Base-by-base conservation (phyloP, 2,329 filamentous ascomycete genomes). In the Cladorrhinum sp. region DNA sequence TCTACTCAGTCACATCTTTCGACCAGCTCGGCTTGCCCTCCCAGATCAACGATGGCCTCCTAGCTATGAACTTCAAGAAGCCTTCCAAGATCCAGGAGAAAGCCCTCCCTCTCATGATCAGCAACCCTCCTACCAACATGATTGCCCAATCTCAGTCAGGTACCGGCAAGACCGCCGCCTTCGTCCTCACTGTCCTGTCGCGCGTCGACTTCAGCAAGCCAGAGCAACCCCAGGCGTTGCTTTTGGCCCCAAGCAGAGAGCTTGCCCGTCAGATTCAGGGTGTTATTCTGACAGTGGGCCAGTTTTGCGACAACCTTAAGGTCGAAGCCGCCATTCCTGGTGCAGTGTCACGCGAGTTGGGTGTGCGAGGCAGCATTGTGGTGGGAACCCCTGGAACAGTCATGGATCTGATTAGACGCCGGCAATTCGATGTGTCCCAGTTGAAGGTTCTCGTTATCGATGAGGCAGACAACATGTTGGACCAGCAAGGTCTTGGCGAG, bases 141-240 rank as follows among this genome's bases (percentile, higher is more conserved):
- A 93, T 99, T 71, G 95, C 93, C 2, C 95, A 99, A 77, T 99
- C 95, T n/a, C 95, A 99, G 76, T 99, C 95, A 1, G 95, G 95
- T 68, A 99, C 95, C 20, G 95, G 95, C 71, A 99, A 99, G 81
- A 99, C 95, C 0, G 95, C 93, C 20, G 95, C 95, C 22, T 99
- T 99, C 74, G 91, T 95, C 50, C 88, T 96, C 64, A 96, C 96
- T 63, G 90, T 96, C 62, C 83, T 99, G 45, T 90, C 90, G 61
- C 91, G 95, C 64, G 78, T 98, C 71, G 92, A 99, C 71, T 84
- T 93, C 61, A 79, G 72, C 55, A 82, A 84, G 65, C 81, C 87
- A 20, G 78, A 85, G 25, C 81, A 84, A 65, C 93, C 93, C 1
- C 95, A 99, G 77, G 92, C 92, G 13, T 78, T 99, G 48, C 88